Base-by-base conservation (phyloP, 768 basidiomycete species). In the Naganishia antarctica region DNA sequence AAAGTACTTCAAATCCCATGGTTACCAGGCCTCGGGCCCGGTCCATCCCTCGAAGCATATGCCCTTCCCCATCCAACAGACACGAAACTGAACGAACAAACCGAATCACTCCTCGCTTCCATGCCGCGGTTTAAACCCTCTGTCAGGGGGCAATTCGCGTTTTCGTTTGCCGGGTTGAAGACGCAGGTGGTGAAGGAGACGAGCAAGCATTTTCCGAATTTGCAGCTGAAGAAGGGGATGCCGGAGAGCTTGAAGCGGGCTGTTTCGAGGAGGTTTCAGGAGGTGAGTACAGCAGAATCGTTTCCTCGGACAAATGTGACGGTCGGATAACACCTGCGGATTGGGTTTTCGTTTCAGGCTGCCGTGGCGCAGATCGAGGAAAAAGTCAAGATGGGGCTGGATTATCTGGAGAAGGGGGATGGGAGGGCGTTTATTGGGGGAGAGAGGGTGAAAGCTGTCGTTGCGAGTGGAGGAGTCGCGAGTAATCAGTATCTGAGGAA, bases 381-480 rank as follows among this genome's bases (percentile, higher is more conserved):
- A 47, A 96, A 93, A 78, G 79, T 94, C 11, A 60, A 74, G 1
- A 78, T 88, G 23, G 86, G 80, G 0, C 66, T 86, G 41, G 70
- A 78, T 25, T 79, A 79, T 84, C 84, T 65, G 60, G 53, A 57
- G 69, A 58, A 63, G 71, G 9, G 70, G 80, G 45, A 46, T 21
- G 51, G 44, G 43, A 58, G 2, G 28, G 21, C 32, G 13, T 37
- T 57, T 1, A 8, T 61, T 25, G 81, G 78, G 26, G 61, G 58
- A 26, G n/a, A 34, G 29, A 44, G 31, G 59, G 34, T 51, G 34
- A 18, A 5, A 50, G 59, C n/a, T 74, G 85, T 0, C 26, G 89
- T 96, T 0, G 85, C 89, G 16, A 91, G 90, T 64, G 94, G 94
- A 0, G 94, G 94, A 1, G 94, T 99, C 0, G 94, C 93, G 16